These are phyloP conservation scores for Penicillium mononematosum DNA, from an alignment of 495 filamentous ascomycete genomes.

Conservation along the genomic window DNA sequence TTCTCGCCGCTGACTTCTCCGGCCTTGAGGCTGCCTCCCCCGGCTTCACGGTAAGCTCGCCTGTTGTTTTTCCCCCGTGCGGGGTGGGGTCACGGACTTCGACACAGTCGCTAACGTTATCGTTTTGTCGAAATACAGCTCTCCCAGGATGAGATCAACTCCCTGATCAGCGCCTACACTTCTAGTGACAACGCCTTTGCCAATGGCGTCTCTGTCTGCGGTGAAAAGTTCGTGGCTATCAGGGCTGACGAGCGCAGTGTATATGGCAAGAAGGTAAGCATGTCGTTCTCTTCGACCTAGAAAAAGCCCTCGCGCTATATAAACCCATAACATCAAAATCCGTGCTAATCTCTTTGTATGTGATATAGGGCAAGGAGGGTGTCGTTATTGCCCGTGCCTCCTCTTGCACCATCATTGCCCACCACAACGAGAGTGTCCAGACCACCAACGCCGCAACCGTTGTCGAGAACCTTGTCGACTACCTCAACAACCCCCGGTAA, in stretches of 20 bases:
- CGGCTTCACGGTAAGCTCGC: slow-evolving; percentile 65
- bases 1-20: slow-evolving; percentile 77
- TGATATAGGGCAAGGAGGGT: slow-evolving; percentile 72
- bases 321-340: background rate
- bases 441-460: slow-evolving; percentile 47
- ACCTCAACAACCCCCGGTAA: slow-evolving; percentile 43
- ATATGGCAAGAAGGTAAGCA: slow-evolving; percentile 78
- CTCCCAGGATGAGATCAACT: slow-evolving; percentile 40
- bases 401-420: slow-evolving; percentile 81
- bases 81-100: slow-evolving; percentile 3
- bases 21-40: slow-evolving; percentile 75
- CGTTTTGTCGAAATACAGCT: slow-evolving; percentile 28
- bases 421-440: slow-evolving; percentile 70
- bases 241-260: slow-evolving; percentile 73
- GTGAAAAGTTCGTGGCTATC: slow-evolving; percentile 70
- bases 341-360: background rate
- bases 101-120: slow-evolving; percentile 6
- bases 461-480: slow-evolving; percentile 45
- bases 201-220: slow-evolving; percentile 66
- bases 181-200: slow-evolving; percentile 30
- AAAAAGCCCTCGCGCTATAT: background rate
- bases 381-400: slow-evolving; percentile 76
- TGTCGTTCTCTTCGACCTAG: background rate
- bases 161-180: slow-evolving; percentile 35
- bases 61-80: slow-evolving; percentile 1